Base-by-base conservation (phyloP, 1,139 yeast species). In the Blastobotrys capitulatus region DNA sequence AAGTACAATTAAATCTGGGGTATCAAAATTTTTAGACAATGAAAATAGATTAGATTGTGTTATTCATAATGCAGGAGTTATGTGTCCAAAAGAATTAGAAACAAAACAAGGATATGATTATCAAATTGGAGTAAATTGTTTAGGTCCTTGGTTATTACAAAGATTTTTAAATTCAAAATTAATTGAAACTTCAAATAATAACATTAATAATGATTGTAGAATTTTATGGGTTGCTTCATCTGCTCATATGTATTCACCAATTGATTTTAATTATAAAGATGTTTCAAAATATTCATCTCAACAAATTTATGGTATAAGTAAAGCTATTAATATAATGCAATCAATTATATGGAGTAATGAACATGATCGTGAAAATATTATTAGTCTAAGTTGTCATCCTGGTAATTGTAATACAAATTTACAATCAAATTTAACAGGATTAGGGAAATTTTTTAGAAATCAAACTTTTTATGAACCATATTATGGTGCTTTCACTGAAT, bases 111-210 rank as follows among this genome's bases (percentile, higher is more conserved):
- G 77, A n/a, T 69, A 67, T 52, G 82, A 79, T 51, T 59, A 67
- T 39, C 78, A 76, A 57, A 66, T 77, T 46, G 82, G 81, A 6
- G 71, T 75, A 32, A 79, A 80, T 56, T 75, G 66, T 12, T 53
- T 79, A 48, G 84, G 79, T 1, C 78, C 79, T 22, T 78, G 73
- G 53, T 60, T 78, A 46, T 60, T 80, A 20, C 76, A 78, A 56
- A 69, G 72, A 50, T 65, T 71, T 42, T 63, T 79, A 13, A 75
- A 74, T 47, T 77, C 77, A 9, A 49, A 71, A 6, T 59, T 79
- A 36, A 57, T 71, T 32, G 63, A 63, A 35, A 64, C 74, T 2
- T 67, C 74, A 25, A 46, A 53, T 37, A 13, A 20, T 4, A n/a
- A n/a, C n/a, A 4, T 15, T 18, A 31, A n/a, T 15, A 36, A 27